Conservation (phyloP, 2,329 filamentous ascomycete genomes). For the Pyrenophora seminiperda region DNA sequence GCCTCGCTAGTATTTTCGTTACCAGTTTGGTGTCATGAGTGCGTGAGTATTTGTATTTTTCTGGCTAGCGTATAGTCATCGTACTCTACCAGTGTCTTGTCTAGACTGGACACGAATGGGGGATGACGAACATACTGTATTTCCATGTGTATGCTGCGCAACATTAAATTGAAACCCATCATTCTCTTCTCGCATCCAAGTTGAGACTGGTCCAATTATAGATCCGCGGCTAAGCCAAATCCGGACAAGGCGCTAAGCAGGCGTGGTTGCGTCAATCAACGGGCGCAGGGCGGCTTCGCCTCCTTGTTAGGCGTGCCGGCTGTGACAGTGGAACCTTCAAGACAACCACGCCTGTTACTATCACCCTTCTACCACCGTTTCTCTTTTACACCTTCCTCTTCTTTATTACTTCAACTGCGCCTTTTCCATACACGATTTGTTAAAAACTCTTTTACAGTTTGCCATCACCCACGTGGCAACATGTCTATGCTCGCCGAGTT, state of each 20-base stretch:
- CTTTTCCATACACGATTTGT: neutral
- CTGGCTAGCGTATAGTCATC: no score
- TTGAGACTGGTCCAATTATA: constrained; percentile 25
- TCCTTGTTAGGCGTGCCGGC: constrained; percentile 19
- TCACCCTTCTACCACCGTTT: constrained; percentile 8
- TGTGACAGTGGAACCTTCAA: constrained; percentile 16
- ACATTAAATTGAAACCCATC: no score
- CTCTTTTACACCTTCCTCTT: constrained; percentile 4
- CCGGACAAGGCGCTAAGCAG: constrained; percentile 20
- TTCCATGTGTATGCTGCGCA: no score
- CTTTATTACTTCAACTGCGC: constrained; percentile 2
- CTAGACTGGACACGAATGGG: neutral
- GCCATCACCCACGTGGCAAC: constrained; percentile 1
- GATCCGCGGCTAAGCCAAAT: constrained; percentile 16
- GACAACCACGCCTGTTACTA: constrained; percentile 2
- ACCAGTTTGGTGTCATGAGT: no score
- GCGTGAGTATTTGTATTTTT: no score
- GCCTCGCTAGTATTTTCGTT: no score
- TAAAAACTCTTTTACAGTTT: neutral
- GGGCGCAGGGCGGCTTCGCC: constrained; percentile 17
- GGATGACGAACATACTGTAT: no score
- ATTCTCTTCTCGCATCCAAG: neutral
- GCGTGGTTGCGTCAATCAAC: constrained; percentile 17
- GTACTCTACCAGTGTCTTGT: no score
- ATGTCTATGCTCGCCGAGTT: constrained; percentile 36